Conservation (phyloP, 371 early-diverging fungal species). For the Capillidium rhysosporum region DNA sequence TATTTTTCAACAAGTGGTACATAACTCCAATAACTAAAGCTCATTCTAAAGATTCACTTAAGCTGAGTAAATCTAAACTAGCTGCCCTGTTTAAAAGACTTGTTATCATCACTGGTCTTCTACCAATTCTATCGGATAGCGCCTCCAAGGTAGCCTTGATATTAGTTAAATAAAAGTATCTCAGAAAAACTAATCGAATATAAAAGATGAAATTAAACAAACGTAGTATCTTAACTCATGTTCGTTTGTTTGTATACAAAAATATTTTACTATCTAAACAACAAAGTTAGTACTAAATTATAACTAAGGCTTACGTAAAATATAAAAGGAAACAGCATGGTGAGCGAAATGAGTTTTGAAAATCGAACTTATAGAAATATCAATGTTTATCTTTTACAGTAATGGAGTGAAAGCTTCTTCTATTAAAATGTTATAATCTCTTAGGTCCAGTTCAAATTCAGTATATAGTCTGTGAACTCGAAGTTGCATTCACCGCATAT, state of each 20-base stretch:
- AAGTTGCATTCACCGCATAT: no score
- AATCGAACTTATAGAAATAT: conserved; percentile 34
- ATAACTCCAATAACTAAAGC: conserved; percentile 40
- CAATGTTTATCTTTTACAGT: conserved; percentile 25
- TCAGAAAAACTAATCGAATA: conserved; percentile 31
- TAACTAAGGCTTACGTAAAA: conserved; percentile 14
- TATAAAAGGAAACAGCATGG: conserved; percentile 37
- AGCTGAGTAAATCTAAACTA: conserved; percentile 46
- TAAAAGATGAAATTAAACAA: conserved; percentile 37
- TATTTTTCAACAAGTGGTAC: conserved; percentile 60
- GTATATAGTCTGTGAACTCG: no score
- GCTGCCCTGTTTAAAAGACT: conserved; percentile 55
- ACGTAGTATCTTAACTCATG: conserved; percentile 40
- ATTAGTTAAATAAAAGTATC: conserved; percentile 12
- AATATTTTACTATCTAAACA: conserved; percentile 31
- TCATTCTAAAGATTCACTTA: conserved; percentile 36
- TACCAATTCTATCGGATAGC: conserved; percentile 41
- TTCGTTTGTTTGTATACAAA: conserved; percentile 25
- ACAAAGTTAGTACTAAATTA: neutral
- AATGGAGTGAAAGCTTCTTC: conserved; percentile 16
- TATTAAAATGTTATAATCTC: no score
- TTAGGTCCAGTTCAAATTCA: no score
- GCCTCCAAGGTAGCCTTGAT: conserved; percentile 23
- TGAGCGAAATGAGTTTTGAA: conserved; percentile 34
- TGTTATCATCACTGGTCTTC: conserved; percentile 55